Evolutionary conservation across 768 basidiomycete genomes (phyloP), one percentile per base, ranked within the genome.

Genomic region (Inosperma sp.): DNA sequence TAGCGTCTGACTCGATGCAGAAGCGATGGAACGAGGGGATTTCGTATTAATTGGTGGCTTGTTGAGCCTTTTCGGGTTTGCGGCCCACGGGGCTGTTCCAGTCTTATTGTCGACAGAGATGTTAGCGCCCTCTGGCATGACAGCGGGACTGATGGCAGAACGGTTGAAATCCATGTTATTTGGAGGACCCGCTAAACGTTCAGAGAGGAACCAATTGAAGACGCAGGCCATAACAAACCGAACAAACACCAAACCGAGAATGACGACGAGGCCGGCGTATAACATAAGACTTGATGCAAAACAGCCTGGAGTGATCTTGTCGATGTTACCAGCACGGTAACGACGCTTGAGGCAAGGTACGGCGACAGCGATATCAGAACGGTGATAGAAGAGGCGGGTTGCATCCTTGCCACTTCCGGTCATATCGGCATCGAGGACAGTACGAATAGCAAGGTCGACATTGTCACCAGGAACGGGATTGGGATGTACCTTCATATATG

Each of bases 121-220:
- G 63, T 95, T 98, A 39, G 96, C 95, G 26, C 96, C 95, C 65
- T 87, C 92, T 3, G 95, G 95, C 81, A 99, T 81, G 53, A 99
- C 95, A 1, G 91, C 89, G 14, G 95, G 95, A 61, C 88, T 92
- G 65, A 99, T 90, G 44, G 83, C 95, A 12, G 84, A 81, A 36
- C 91, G 78, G 56, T 85, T 83, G 29, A 97, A 75, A 45, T 90
- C 78, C 52, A 77, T 78, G 54, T 66, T 82, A 54, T 79, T 79
- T 0, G 90, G 90, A 21, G 90, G 82, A 9, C 83, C 82, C 14
- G 93, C 87, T 27, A 98, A 78, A 48, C 78, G 79, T 7, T 79
- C 80, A 8, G 93, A 94, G 42, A 98, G 72, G 73, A 91, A 95
- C 96, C 96, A 99, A 61, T 83, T 93, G 78, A 98, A 99, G 34